These are phyloP conservation scores for Chrysopogon serrulatus DNA, from an alignment of 176 grass and related monocot genomes.

Conservation along the genomic window DNA sequence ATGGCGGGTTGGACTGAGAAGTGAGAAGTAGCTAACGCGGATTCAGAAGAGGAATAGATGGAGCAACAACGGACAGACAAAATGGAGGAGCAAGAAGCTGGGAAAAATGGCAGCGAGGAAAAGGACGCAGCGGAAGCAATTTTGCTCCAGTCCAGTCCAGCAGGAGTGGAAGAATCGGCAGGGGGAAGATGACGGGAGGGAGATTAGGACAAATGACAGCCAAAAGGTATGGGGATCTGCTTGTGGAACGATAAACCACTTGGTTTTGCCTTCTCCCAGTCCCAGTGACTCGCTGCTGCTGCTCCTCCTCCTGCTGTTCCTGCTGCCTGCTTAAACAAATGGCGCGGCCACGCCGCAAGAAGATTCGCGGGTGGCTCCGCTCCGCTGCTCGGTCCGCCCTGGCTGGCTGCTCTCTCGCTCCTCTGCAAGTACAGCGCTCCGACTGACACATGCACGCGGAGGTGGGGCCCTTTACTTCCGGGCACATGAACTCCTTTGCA, in stretches of 20 bases:
- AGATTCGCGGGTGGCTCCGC: conserved; percentile 36
- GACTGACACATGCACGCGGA: conserved; percentile 44
- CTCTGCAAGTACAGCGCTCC: conserved; percentile 21
- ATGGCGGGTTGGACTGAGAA: neutral
- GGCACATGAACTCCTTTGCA: neutral
- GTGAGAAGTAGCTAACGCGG: neutral
- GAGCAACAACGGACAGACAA: neutral
- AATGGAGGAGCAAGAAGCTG: neutral
- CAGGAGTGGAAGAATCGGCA: neutral
- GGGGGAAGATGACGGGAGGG: neutral
- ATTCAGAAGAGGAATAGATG: neutral
- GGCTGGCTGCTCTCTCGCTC: too few species aligned
- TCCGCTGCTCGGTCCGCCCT: neutral
- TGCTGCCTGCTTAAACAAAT: conserved; percentile 33
- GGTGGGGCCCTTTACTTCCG: neutral
- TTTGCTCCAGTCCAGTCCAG: neutral
- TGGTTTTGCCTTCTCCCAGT: neutral
- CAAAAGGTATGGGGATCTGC: neutral
- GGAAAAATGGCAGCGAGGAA: neutral
- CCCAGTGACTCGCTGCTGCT: neutral
- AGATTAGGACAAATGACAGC: conserved; percentile 1
- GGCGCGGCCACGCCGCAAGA: conserved; percentile 8
- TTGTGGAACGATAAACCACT: conserved; percentile 6
- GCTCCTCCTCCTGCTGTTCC: neutral
- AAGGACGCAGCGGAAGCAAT: neutral